phyloP scores from a whole-genome alignment of 164 flowering plant genomes.

The Paratinospora sagittata region DNA sequence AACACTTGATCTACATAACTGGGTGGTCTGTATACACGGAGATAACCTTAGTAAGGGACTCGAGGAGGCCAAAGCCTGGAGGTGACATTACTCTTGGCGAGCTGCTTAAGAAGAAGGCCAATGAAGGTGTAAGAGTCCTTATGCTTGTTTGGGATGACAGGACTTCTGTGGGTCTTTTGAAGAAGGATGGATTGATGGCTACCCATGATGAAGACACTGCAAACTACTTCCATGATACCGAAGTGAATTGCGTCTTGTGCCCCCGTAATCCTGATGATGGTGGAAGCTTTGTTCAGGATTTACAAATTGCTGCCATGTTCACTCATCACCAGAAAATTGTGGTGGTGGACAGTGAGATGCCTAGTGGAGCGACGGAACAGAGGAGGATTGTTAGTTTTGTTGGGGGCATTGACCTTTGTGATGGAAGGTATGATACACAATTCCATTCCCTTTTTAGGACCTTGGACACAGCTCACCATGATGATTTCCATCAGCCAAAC shows the following conservation, averaged over 20 bases:
- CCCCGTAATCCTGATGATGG: constrained; percentile 70
- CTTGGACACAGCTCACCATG: constrained; percentile 44
- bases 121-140: constrained; percentile 37
- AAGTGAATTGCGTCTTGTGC: constrained; percentile 61
- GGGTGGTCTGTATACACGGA: constrained; percentile 73
- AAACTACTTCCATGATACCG: constrained; percentile 36
- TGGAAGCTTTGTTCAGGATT: constrained; percentile 33
- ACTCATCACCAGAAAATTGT: constrained; percentile 70
- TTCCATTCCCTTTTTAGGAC: constrained; percentile 60
- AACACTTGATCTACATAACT: constrained; percentile 57
- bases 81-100: constrained; percentile 61
- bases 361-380: constrained; percentile 23
- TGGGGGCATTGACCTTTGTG: constrained; percentile 75
- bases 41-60: constrained; percentile 47
- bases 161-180: constrained; percentile 51
- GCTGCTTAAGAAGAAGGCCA: constrained; percentile 45
- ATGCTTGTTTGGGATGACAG: constrained; percentile 88
- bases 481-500: constrained; percentile 71
- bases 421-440: constrained; percentile 71
- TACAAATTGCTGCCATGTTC: constrained; percentile 42
- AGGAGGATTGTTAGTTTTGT: constrained; percentile 65
- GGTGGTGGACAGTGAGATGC: constrained; percentile 42
- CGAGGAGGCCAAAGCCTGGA: constrained; percentile 45
- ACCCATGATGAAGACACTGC: constrained; percentile 75
- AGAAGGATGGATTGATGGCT: constrained; percentile 64